Conservation (phyloP, 768 basidiomycete species). For the Mycena filopes region DNA sequence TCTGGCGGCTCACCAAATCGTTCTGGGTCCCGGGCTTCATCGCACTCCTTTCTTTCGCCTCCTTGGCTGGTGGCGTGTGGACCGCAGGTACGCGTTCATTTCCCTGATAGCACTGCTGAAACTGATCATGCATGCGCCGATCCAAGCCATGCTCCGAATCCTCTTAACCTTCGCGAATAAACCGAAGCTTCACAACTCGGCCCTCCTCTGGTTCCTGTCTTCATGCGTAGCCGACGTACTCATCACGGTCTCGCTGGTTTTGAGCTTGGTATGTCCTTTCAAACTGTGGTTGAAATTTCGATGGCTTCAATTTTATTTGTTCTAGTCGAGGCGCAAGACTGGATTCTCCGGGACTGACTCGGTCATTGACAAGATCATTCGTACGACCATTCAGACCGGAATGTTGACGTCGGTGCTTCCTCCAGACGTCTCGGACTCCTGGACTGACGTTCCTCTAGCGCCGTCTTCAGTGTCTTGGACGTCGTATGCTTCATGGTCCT, state of each 20-base stretch:
- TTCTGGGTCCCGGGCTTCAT: constrained; percentile 47
- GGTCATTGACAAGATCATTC: constrained; percentile 34
- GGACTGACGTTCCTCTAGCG: constrained; percentile 11
- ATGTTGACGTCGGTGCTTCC: constrained; percentile 27
- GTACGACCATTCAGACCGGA: constrained; percentile 36
- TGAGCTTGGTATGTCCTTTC: constrained; percentile 46
- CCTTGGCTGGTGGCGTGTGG: constrained; percentile 56
- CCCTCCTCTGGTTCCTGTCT: constrained; percentile 56
- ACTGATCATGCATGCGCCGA: constrained; percentile 19
- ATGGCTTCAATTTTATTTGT: background rate
- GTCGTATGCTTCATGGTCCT: constrained; percentile 29
- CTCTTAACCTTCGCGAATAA: constrained; percentile 52
- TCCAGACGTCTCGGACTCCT: background rate
- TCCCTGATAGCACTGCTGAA: background rate
- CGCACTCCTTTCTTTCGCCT: constrained; percentile 46
- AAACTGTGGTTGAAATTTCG: background rate
- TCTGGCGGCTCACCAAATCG: constrained; percentile 52
- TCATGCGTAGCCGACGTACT: constrained; percentile 54
- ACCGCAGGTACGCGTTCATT: constrained; percentile 32
- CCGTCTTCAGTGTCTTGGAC: constrained; percentile 18
- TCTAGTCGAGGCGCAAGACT: constrained; percentile 28
- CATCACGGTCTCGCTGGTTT: constrained; percentile 52
- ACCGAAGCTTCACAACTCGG: constrained; percentile 55
- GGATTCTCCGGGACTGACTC: constrained; percentile 31
- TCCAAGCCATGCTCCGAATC: constrained; percentile 40